phyloP scores from a whole-genome alignment of 225 moss, liverwort and hornwort genomes.

The Rhytidiadelphus loreus region DNA sequence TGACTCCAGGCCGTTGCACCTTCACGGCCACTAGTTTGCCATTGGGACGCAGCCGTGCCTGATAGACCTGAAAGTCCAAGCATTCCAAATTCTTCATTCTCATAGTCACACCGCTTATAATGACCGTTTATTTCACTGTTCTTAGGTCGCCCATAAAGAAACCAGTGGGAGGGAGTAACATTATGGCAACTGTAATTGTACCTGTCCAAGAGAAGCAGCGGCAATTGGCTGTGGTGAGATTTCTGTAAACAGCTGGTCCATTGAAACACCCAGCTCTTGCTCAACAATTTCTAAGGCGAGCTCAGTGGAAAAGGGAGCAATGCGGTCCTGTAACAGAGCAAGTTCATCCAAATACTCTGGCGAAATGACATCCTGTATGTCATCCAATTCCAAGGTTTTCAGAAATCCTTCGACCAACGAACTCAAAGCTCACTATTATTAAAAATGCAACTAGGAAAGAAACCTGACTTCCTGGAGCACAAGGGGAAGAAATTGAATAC shows the following conservation, averaged over 20 bases:
- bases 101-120: neutral
- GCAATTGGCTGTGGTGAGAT: conserved; percentile 92
- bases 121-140: neutral
- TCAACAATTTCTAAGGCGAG: conserved; percentile 73
- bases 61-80: conserved; percentile 59
- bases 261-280: conserved; percentile 83
- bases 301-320: conserved; percentile 89
- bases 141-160: neutral
- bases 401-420: neutral
- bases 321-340: conserved; percentile 81
- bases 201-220: conserved; percentile 98
- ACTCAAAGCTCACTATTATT: neutral
- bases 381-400: conserved; percentile 6
- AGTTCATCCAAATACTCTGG: conserved; percentile 89
- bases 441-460: neutral
- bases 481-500: neutral
- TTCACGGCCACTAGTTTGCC: conserved; percentile 90
- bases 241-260: conserved; percentile 78
- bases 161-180: neutral
- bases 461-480: neutral
- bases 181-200: neutral
- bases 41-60: conserved; percentile 81
- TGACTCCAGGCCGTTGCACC: conserved; percentile 90
- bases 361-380: conserved; percentile 73
- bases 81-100: neutral